A percentile compares a stretch with the other conserved stretches of the same genome.
Conservation (phyloP, 768 basidiomycete genomes). For the Galerina sulciceps region DNA sequence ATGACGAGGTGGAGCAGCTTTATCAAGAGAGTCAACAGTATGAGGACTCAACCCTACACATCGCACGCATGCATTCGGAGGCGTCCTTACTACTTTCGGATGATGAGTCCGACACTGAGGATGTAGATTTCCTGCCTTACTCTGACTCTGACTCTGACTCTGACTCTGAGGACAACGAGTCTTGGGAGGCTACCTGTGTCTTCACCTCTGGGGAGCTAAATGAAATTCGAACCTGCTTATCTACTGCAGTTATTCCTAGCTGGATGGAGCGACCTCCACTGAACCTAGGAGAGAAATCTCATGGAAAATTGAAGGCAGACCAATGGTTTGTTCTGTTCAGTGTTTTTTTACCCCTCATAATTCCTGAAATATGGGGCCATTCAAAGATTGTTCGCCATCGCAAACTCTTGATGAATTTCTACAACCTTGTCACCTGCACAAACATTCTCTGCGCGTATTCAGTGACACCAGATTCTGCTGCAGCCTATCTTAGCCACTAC, state of each 20-base stretch:
- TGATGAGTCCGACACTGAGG: background rate
- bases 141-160: background rate
- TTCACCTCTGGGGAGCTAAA: conserved; percentile 7
- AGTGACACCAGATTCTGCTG: conserved; percentile 8
- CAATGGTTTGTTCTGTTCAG: conserved; percentile 22
- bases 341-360: conserved; percentile 22
- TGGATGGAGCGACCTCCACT: conserved; percentile 24
- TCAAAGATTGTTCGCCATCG: background rate
- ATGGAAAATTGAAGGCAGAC: conserved; percentile 28
- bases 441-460: conserved; percentile 22
- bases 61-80: background rate
- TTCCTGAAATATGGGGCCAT: conserved; percentile 25
- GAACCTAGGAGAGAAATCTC: conserved; percentile 23
- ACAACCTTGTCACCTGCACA: conserved; percentile 23
- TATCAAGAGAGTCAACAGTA: background rate
- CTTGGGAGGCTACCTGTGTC: background rate
- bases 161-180: background rate
- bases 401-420: conserved; percentile 21
- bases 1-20: conserved; percentile 6
- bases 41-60: conserved; percentile 3
- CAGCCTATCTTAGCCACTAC: conserved; percentile 20
- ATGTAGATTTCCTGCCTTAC: background rate
- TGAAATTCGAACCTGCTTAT: conserved; percentile 6
- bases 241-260: conserved; percentile 8
- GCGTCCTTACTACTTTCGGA: background rate